Base-by-base conservation (phyloP, 345 rosid species). In the Dimocarpus longan region DNA sequence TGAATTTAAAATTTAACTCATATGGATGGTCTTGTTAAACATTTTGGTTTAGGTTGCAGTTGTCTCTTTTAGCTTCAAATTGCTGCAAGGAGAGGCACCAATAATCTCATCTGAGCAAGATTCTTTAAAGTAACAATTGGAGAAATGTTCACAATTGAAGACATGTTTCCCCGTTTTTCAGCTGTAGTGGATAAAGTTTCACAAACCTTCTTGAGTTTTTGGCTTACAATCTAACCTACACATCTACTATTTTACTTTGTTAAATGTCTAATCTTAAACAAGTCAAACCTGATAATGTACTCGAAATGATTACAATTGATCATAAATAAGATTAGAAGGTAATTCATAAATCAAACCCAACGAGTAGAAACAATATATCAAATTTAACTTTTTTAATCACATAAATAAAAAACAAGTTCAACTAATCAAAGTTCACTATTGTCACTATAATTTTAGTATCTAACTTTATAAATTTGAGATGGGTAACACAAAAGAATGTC, bases 141-240 rank as follows among this genome's bases (percentile, higher is more conserved):
- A 62, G 19, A 26, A 66, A 66, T 21, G 50, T 39, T 39, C 37
- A 22, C 67, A 21, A 68, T 76, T 67, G 66, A 24, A 18, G 39
- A 40, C 73, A 76, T 40, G 66, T 7, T 28, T 37, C 56, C 66
- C 22, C 40, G 26, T 62, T 67, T 76, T 43, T 54, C 46, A 54
- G 63, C 22, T 37, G 66, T 50, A 39, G 19, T 40, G 8, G 26
- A 66, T 52, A 76, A 67, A 76, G 79, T 39, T 66, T 76, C 79
- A 37, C 10, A 37, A 54, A 12, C n/a, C 48, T 28, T 75, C 44
- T 46, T 70, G 77, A 62, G 69, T 15, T 43, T 15, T 44, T 63
- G 48, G 28, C 56, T 3, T 74, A 60, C 54, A 60, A 73, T 28
- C 74, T 57, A 19, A 8, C 10, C 10, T 57, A n/a, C 22, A 57